Evolutionary conservation across 805 yeast genomes (phyloP).

Genomic region (Yamadazyma phyllophila): DNA sequence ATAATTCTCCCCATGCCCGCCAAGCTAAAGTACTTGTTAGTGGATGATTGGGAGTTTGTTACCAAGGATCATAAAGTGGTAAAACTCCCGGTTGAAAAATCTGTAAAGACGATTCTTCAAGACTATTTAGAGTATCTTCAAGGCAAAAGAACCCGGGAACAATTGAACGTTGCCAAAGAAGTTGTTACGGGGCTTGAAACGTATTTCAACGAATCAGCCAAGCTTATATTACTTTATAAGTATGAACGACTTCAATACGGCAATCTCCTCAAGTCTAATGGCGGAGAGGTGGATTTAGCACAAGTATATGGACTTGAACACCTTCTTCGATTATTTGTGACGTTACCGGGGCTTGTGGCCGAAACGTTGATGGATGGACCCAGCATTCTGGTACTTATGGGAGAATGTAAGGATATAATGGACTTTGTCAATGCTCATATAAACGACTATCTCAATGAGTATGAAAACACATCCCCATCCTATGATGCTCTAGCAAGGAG

Average conservation of each 20-base stretch:
- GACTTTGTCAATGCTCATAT: conserved; percentile 48
- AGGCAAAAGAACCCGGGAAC: conserved; percentile 11
- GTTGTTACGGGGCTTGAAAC: conserved; percentile 64
- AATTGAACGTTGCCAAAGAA: conserved; percentile 51
- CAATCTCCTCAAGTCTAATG: conserved; percentile 39
- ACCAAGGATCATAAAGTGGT: conserved; percentile 77
- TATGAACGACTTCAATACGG: conserved; percentile 75
- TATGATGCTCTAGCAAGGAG: conserved; percentile 36
- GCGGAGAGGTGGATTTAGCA: conserved; percentile 19
- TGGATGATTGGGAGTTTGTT: conserved; percentile 91
- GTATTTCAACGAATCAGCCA: conserved; percentile 74
- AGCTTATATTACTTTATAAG: conserved; percentile 66
- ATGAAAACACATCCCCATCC: conserved; percentile 37
- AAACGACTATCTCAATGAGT: conserved; percentile 30
- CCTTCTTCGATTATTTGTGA: conserved; percentile 69
- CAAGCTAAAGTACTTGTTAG: conserved; percentile 64
- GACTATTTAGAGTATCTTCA: conserved; percentile 37
- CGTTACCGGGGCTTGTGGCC: conserved; percentile 80
- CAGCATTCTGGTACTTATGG: conserved; percentile 54
- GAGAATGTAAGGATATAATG: conserved; percentile 54
- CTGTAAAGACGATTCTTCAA: conserved; percentile 52
- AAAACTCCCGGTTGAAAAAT: conserved; percentile 56
- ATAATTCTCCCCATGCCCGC: conserved; percentile 61
- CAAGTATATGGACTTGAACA: conserved; percentile 78
- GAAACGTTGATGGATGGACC: conserved; percentile 80